Evolutionary conservation across 352 stramenopile genomes (phyloP), one percentile per base, ranked within the genome.

Genomic region (Phytophthora aleatoria): DNA sequence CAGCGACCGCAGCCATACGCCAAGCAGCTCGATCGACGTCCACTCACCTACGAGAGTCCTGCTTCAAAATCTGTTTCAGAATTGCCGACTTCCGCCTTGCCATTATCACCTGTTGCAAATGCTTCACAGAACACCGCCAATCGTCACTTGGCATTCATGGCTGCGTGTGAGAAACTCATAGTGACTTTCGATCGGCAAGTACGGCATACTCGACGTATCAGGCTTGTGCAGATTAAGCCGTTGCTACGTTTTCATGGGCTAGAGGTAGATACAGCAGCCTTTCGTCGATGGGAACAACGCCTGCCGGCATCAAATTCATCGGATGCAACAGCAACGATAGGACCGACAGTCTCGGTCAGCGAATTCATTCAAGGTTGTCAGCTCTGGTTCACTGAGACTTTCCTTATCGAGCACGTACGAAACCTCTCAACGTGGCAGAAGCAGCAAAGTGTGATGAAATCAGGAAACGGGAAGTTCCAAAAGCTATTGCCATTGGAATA

Each of bases 221-320:
- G 68, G 15, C 36, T 83, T 8, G 15, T 50, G 5, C 60, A 74
- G 13, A 30, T 90, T 24, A 80, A 74, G 33, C 65, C 77, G 16
- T 57, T 89, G 41, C 50, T 89, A 12, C 42, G 42, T 1, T 79
- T 83, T 51, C 82, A 82, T 49, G 67, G 50, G 0, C 58, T 91
- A 5, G 42, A 74, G 2, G 67, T 91, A 1, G 62, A 76, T 31
- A 64, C 77, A 9, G 58, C 71, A 13, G 53, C 58, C 9, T 90
- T 79, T 65, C 74, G 79, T 26, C 77, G 70, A 51, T 90, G 80
- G 79, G 79, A 93, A 45, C 85, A 93, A 38, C 69, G 64, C 1
- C 27, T 91, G 3, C 51, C 77, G 0, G 43, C 52, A 8, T 39
- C 38, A 48, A 51, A 31, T 44, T 26, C 36, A 31, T 38, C 50